Base-by-base conservation (phyloP, 176 grass and related monocot species). In the Triticum timopheevii region DNA sequence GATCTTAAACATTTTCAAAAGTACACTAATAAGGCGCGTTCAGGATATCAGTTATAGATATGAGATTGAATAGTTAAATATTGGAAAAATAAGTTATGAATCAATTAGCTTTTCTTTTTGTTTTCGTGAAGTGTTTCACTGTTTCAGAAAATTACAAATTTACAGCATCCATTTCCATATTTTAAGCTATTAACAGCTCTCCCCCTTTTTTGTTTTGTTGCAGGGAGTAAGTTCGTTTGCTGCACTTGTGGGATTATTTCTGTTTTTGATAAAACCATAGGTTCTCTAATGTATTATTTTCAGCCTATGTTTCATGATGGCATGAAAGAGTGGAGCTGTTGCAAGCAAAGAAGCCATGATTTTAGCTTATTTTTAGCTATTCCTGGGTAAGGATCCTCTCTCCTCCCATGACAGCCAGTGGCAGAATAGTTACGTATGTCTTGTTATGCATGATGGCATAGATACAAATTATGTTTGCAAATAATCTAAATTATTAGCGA, bases 281-380 rank as follows among this genome's bases (percentile, higher is more conserved):
- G 25, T 25, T 86, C 84, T 84, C 39, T 92, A 90, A 90, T 35
- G 65, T 47, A 45, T 84, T 64, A 54, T 86, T 81, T 86, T 87
- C 90, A 98, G 97, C 94, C 97, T 73, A 63, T 90, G 35, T 99
- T 99, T 90, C 92, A 96, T 88, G 94, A 99, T 4, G 96, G 92
- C 65, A 99, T 93, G 94, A 98, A 98, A 90, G 90, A 98, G 81
- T 98, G 97, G 97, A 98, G 88, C 80, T 98, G 94, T 69, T 98
- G 97, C 90, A 98, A 96, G 87, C 90, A 96, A 94, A 88, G 79
- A 98, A 98, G 97, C 80, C 97, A 98, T 56, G 96, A 98, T 90
- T 98, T 98, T 88, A 98, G 92, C 87, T 92, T 98, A 89, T 98
- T 98, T 90, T 94, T 98, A 82, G 92, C 76, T 69, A 98, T 98